Evolutionary conservation across 208 protist genomes (phyloP).

Genomic region (Acanthamoeba lenticulata): DNA sequence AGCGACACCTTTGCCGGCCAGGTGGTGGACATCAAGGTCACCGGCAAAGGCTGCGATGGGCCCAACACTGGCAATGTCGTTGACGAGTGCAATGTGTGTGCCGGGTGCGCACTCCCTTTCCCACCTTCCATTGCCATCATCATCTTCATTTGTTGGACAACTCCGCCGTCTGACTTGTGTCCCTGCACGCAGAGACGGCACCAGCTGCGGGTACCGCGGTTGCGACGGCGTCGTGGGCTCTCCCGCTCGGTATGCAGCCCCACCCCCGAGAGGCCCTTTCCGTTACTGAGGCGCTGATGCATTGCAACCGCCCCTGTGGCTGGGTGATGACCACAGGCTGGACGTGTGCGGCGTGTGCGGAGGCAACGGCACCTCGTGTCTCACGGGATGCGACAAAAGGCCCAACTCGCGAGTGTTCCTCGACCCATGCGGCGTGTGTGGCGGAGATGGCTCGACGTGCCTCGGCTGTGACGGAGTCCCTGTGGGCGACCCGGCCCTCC

Average conservation of each 20-base stretch:
- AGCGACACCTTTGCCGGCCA: neutral
- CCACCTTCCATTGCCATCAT: no score
- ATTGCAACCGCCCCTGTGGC: neutral
- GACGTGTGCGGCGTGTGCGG: constrained; percentile 20
- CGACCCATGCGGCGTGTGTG: neutral
- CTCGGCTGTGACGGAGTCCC: neutral
- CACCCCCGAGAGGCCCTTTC: neutral
- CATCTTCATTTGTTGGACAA: no score
- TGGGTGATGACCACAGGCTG: neutral
- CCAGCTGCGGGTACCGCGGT: neutral
- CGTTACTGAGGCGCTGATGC: neutral
- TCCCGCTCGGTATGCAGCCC: neutral
- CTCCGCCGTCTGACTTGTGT: neutral
- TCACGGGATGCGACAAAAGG: neutral
- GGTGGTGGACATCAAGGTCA: neutral
- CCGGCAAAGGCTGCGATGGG: neutral
- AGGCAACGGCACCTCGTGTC: neutral
- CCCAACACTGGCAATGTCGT: neutral
- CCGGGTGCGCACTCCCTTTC: neutral
- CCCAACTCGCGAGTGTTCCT: neutral
- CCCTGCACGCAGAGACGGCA: neutral
- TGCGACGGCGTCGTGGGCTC: neutral
- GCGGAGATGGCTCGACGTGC: neutral
- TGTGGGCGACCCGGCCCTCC: neutral
- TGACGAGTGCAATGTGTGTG: neutral